Evolutionary conservation across 805 yeast genomes (phyloP).

Genomic region (Nakazawaea ernobii): DNA sequence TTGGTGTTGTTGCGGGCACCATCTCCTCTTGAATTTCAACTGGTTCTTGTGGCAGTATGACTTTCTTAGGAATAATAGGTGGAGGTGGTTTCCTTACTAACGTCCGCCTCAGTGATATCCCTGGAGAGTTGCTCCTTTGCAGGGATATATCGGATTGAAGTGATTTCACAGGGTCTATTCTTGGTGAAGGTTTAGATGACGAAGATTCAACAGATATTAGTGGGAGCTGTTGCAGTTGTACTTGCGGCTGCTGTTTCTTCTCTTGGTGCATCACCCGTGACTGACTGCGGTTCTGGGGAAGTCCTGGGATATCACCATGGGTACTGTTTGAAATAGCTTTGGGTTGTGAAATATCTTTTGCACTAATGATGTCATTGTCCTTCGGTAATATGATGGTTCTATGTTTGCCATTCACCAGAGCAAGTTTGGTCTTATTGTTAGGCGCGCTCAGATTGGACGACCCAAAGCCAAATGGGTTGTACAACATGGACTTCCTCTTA

Average conservation of each 20-base stretch:
- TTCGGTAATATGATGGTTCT: constrained; percentile 7
- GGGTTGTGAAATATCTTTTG: not conserved
- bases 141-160: not conserved
- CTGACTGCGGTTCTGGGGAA: not conserved
- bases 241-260: not conserved
- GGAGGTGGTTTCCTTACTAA: constrained; percentile 6
- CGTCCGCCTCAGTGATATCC: not conserved
- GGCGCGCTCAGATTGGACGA: not conserved
- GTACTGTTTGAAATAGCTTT: not conserved
- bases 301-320: not conserved
- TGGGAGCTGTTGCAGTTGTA: not conserved
- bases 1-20: not conserved
- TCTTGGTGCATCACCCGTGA: not conserved
- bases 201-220: not conserved
- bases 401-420: not conserved
- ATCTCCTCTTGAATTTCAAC: not conserved
- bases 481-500: not conserved
- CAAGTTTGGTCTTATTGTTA: not conserved
- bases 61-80: not conserved
- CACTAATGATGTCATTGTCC: constrained; percentile 2
- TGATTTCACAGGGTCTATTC: not conserved
- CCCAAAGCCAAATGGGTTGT: constrained; percentile 8
- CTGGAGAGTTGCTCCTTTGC: constrained; percentile 2
- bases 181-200: not conserved
- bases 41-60: not conserved